Evolutionary conservation across 1,284 basidiomycete species (phyloP), one percentile per base, ranked within the genome.

Genomic region (Cutaneotrichosporon dermatis): DNA sequence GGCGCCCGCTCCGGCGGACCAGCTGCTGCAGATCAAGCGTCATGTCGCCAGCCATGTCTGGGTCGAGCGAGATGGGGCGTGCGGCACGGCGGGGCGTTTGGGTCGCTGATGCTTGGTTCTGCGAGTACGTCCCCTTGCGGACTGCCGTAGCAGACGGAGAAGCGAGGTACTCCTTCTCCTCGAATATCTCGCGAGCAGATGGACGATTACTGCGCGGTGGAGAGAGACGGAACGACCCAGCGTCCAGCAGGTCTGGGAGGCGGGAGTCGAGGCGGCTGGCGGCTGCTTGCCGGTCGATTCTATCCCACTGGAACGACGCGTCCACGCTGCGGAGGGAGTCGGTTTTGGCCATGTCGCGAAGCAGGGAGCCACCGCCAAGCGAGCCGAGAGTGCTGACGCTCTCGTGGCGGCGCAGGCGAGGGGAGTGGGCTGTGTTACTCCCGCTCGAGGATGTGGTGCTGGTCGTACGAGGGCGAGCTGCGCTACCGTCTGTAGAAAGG

Each of bases 1-100:
- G 69, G 54, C 68, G 71, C 16, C 49, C 54, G 39, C 71, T 61
- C 25, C 58, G 63, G 7, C 13, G 44, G 53, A 75, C 66, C 39
- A 77, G 46, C 48, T 68, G 68, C 16, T 63, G 62, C 4, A 77
- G 57, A 49, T 74, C 72, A 37, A 73, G 42, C 1, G 72, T 74
- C 49, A 65, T 43, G 63, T 76, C 70, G 2, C 45, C 35, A 9
- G 35, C 49, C 36, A 35, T 39, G 6, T 50, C 49, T 3, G 25
- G 25, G 54, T 34, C 33, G 34, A 13, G 16, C 15, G 45, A 13
- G 50, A 16, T 33, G 51, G 9, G 25, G 11, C 4, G 8, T 25
- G 49, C 11, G 25, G 52, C 9, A 0, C 25, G 41, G 34, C 5
- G 51, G 13, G 41, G 54, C 54, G 15, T 9, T 6, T 12, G 46